Base-by-base conservation (phyloP, 495 filamentous ascomycete genomes). In the Podospora fimiseda region DNA sequence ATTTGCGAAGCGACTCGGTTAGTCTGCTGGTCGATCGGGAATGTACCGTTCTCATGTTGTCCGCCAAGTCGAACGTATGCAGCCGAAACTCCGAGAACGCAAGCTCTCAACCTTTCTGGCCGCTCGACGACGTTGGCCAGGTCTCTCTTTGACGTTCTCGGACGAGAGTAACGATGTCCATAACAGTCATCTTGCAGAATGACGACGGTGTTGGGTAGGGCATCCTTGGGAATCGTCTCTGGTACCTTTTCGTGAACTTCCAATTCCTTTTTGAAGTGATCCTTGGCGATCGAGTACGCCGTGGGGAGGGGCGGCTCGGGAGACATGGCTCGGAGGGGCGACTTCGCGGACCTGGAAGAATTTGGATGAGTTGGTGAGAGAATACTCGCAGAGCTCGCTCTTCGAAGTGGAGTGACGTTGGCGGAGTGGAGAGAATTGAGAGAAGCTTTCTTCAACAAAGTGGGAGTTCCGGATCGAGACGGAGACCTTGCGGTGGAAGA, bases 181-280 rank as follows among this genome's bases (percentile, higher is more conserved):
- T 96, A 98, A 71, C 92, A 95, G 46, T 85, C 83, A 67, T 98
- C 94, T 52, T 97, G 88, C 3, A 97, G 63, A 24, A 98, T 78
- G 9, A 95, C 90, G n/a, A n/a, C n/a, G n/a, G n/a, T n/a, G n/a
- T n/a, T n/a, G n/a, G n/a, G n/a, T n/a, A n/a, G n/a, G n/a, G n/a
- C n/a, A n/a, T n/a, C n/a, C n/a, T n/a, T n/a, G n/a, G n/a, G n/a
- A 2, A 92, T 66, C 0, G 88, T 89, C 59, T 88, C 82, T 19
- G 86, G 70, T 38, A 67, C 65, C 20, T 72, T 68, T 41, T 83
- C 74, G 57, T 91, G 85, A 14, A 77, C 57, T 3, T 78, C 76
- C 1, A 93, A 63, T 61, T 95, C 89, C 56, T 76, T 80, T 45
- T 75, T 70, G 64, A 96, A 87, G 63, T 85, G 79, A 1, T 78